Base-by-base conservation (phyloP, 352 stramenopile species). In the Globisporangium okanoganense region DNA sequence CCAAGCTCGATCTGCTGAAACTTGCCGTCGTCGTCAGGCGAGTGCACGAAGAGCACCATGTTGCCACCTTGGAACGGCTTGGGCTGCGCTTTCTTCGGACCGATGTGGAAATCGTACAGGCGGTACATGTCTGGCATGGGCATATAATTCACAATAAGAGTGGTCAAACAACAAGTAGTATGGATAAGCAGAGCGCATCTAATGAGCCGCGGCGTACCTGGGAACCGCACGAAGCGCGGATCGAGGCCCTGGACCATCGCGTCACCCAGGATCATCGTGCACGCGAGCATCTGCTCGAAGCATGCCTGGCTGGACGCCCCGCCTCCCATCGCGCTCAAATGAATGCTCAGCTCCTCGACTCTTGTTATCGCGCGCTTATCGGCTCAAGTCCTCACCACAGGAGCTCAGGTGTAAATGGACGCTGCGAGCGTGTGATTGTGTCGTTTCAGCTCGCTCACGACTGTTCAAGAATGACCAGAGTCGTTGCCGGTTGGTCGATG, bases 281-380 rank as follows among this genome's bases (percentile, higher is more conserved):
- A 91, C 38, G 84, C 84, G 56, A 94, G 82, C 82, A 92, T 92
- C 65, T 94, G 84, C 73, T 88, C 78, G 56, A 93, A 86, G 2
- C 78, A 78, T 13, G 75, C 68, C 47, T 90, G 76, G 29, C 76
- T 90, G 10, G 84, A 94, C 41, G 82, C 79, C 7, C 78, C 84
- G 0, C 67, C 82, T 16, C 84, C 84, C 84, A 93, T 93, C n/a
- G n/a, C n/a, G n/a, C n/a, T n/a, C n/a, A n/a, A n/a, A n/a, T n/a
- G n/a, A n/a, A n/a, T n/a, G n/a, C n/a, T n/a, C n/a, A n/a, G n/a
- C n/a, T n/a, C n/a, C n/a, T n/a, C n/a, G n/a, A n/a, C n/a, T n/a
- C n/a, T n/a, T n/a, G n/a, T n/a, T n/a, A n/a, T n/a, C n/a, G n/a
- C n/a, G n/a, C n/a, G n/a, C n/a, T n/a, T n/a, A n/a, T n/a, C n/a